phyloP scores from a whole-genome alignment of 768 basidiomycete species.

The Galerina sulciceps region DNA sequence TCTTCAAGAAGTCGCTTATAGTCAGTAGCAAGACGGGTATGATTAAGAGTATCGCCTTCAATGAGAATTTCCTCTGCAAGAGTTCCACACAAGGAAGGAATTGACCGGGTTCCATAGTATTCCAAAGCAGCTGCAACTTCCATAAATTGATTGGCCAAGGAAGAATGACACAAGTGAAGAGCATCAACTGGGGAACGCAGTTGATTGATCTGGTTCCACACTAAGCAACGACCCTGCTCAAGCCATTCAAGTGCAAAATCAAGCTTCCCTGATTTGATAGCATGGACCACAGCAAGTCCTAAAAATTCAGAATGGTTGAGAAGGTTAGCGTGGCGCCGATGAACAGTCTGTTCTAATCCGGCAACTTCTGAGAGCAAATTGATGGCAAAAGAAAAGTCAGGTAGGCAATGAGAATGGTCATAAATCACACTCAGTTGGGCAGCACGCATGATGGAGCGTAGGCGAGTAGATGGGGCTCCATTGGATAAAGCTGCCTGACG shows the following conservation, averaged over 20 bases:
- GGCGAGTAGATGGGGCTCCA: slow-evolving; percentile 4
- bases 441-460: background rate
- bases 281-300: background rate
- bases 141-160: slow-evolving; percentile 13
- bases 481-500: background rate
- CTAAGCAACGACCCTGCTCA: slow-evolving; percentile 30
- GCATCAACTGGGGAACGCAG: slow-evolving; percentile 29
- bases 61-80: slow-evolving; percentile 4
- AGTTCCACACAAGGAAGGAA: background rate
- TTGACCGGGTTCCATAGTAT: background rate
- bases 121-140: slow-evolving; percentile 9
- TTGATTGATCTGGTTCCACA: slow-evolving; percentile 29
- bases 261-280: background rate
- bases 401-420: slow-evolving; percentile 3
- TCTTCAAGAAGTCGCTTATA: no score
- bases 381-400: slow-evolving; percentile 3
- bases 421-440: background rate
- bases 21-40: no score
- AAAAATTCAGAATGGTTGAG: background rate
- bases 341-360: slow-evolving; percentile 17
- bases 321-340: slow-evolving; percentile 11
- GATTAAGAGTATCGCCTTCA: no score
- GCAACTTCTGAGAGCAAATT: no score
- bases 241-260: slow-evolving; percentile 28
- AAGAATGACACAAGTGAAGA: slow-evolving; percentile 8